phyloP scores from a whole-genome alignment of 1,284 basidiomycete genomes.

The Leccinum subspadiceum region DNA sequence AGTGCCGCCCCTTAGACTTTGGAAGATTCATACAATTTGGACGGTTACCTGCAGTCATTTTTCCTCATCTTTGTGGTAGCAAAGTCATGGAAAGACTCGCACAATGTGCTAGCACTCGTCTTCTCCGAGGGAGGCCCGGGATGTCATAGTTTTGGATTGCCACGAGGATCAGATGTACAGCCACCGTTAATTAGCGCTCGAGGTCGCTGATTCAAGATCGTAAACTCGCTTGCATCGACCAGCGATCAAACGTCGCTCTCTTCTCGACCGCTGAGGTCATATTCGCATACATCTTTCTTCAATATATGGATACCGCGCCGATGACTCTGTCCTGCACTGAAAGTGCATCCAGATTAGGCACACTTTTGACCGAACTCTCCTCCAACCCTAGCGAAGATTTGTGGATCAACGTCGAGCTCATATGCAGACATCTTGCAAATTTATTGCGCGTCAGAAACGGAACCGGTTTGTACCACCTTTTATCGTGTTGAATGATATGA shows the following conservation, averaged over 20 bases:
- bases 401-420: constrained; percentile 54
- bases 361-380: constrained; percentile 38
- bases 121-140: background rate
- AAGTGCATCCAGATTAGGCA: constrained; percentile 27
- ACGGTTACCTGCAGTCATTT: background rate
- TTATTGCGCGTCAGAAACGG: constrained; percentile 54
- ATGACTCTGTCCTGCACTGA: constrained; percentile 24
- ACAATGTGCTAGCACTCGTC: background rate
- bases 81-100: no score
- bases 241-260: background rate
- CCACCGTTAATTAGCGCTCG: background rate
- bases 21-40: background rate
- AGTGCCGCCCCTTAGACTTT: no score
- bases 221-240: background rate
- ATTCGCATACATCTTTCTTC: background rate
- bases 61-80: no score
- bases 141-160: background rate
- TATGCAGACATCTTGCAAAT: constrained; percentile 60
- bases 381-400: constrained; percentile 35
- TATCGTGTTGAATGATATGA: background rate
- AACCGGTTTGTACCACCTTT: constrained; percentile 36
- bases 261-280: background rate
- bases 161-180: background rate
- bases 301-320: constrained; percentile 24
- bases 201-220: background rate